Evolutionary conservation across 331 rosid species (phyloP), one percentile per base, ranked within the genome.

Genomic region (Quercus lobata): DNA sequence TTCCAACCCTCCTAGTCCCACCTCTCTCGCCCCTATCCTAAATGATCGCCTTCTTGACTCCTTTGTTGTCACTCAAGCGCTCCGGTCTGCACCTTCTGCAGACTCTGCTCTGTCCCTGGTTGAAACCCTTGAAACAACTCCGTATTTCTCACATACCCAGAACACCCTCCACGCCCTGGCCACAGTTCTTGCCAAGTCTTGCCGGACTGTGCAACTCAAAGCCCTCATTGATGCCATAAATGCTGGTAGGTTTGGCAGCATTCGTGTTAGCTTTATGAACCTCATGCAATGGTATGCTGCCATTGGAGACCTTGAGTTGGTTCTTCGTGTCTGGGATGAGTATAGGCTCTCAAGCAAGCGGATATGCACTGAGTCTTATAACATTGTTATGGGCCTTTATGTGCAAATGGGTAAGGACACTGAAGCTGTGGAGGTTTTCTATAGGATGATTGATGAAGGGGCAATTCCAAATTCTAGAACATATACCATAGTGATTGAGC

Each of bases 51-150:
- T 84, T 58, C 78, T 90, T 1, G 98, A 91, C 79, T 86, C 93
- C 35, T 93, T 90, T 30, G 92, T 91, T 0, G 85, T 85, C 71
- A 88, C 98, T 61, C 92, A 90, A 3, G 94, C 92, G 17, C 78
- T 91, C 29, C 92, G 98, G 24, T 90, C 91, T 27, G 91, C 97
- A 1, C 97, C 98, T 41, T 87, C 90, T 29, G 91, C 91, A 24
- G 92, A 86, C 76, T 84, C 98, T 55, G 95, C 97, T 4, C 87
- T 93, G 35, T 80, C 82, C 25, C 77, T 91, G n/a, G 46, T 83
- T 7, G 78, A 85, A 5, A 57, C 70, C 34, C 88, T 93, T 2
- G 83, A 91, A 52, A 57, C 83, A n/a, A 60, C 19, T 34, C 68
- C 82, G 0, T 27, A 58, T 41, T 93, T 93, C 78, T 82, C 87